Evolutionary conservation across 306 rosid genomes (phyloP).

Genomic region (Neltuma alba): DNA sequence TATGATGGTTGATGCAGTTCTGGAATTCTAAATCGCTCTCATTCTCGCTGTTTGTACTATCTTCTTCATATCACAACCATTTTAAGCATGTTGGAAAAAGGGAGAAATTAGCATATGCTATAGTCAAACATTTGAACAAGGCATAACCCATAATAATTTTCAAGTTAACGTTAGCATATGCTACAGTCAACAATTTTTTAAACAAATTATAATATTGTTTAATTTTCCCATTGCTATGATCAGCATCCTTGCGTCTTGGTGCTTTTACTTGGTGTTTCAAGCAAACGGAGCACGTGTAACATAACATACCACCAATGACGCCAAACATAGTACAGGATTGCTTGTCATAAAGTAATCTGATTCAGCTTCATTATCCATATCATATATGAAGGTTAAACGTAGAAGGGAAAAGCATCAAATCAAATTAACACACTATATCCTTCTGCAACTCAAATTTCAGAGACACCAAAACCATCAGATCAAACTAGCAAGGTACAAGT

Average conservation of each 20-base stretch:
- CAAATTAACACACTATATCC: background rate
- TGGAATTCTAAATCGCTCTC: background rate
- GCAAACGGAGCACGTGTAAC: background rate
- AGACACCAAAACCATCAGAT: background rate
- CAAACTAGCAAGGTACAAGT: background rate
- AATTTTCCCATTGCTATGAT: background rate
- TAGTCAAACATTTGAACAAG: slow-evolving; percentile 41
- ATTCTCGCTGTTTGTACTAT: background rate
- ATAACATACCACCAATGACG: background rate
- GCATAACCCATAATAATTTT: slow-evolving; percentile 1
- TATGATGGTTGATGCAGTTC: background rate
- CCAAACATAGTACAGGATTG: background rate
- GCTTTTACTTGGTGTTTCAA: background rate
- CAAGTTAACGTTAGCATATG: background rate
- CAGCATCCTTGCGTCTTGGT: background rate
- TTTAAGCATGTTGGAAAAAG: slow-evolving; percentile 19
- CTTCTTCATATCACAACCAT: background rate
- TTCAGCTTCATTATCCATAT: background rate
- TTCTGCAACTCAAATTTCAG: background rate
- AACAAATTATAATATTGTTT: background rate
- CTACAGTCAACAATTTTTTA: background rate
- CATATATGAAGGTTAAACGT: background rate
- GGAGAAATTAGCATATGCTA: background rate
- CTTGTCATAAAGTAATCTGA: background rate
- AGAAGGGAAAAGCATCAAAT: background rate